Conservation (phyloP, 2,329 filamentous ascomycete genomes). For the Pseudopyricularia cyperi region DNA sequence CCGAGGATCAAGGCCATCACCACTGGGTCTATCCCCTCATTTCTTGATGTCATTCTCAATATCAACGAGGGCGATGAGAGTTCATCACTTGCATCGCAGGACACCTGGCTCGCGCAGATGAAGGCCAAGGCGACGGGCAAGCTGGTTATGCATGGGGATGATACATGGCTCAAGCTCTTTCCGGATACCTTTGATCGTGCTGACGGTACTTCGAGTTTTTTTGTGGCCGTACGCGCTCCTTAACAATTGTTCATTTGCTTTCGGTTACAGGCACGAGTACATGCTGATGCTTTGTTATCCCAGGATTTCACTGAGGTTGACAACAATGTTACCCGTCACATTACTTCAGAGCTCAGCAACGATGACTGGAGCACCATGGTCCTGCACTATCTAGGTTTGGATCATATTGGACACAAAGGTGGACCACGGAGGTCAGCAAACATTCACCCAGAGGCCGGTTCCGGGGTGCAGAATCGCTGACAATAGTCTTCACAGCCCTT, state of each 20-base stretch:
- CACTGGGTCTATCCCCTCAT: constrained; percentile 94
- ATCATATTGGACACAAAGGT: constrained; percentile 95
- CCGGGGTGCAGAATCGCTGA: not conserved
- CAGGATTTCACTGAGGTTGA: constrained; percentile 98
- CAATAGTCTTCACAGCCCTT: constrained; percentile 38
- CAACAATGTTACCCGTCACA: constrained; percentile 88
- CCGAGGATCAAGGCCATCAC: constrained; percentile 94
- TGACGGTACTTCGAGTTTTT: constrained; percentile 95
- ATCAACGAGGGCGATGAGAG: constrained; percentile 89
- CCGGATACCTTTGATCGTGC: constrained; percentile 73
- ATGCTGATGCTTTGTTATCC: constrained; percentile 1
- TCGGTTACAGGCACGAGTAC: not conserved
- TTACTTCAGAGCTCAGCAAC: constrained; percentile 60
- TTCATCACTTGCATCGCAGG: constrained; percentile 75
- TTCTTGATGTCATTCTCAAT: constrained; percentile 92
- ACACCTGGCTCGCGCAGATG: constrained; percentile 94
- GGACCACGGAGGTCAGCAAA: constrained; percentile 81
- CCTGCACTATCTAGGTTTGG: constrained; percentile 86
- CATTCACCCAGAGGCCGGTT: no score
- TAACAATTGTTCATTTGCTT: not conserved
- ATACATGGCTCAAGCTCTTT: constrained; percentile 97
- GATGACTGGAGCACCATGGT: constrained; percentile 89
- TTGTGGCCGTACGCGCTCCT: constrained; percentile 63
- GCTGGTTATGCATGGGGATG: constrained; percentile 90
- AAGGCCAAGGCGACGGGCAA: constrained; percentile 59